Evolutionary conservation across 2,329 filamentous ascomycete species (phyloP).

Genomic region (Xylaria sp.): DNA sequence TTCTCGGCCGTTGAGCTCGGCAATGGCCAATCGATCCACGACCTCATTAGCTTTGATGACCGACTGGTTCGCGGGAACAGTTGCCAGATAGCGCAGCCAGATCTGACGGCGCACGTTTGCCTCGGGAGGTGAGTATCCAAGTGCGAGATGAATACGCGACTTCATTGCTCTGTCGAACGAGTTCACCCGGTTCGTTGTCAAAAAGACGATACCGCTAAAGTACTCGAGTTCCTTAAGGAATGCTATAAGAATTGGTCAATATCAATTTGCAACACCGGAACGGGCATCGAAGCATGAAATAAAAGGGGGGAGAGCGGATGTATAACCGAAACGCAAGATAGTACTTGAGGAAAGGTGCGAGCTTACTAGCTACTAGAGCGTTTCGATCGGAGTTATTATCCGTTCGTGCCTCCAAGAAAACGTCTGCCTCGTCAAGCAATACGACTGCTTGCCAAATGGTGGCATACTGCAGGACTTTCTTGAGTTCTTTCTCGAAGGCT

Average conservation of each 20-base stretch:
- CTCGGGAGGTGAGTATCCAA: slow-evolving; percentile 47
- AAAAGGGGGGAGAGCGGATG: background rate
- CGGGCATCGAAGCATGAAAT: background rate
- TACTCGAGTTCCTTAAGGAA: slow-evolving; percentile 56
- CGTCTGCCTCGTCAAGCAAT: slow-evolving; percentile 49
- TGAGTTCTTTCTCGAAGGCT: slow-evolving; percentile 44
- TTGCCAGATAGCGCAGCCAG: slow-evolving; percentile 41
- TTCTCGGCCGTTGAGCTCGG: slow-evolving; percentile 44
- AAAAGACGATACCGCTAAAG: slow-evolving; percentile 55
- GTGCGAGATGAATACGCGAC: slow-evolving; percentile 54
- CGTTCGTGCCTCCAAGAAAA: slow-evolving; percentile 44
- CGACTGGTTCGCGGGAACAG: slow-evolving; percentile 30
- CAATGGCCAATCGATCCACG: slow-evolving; percentile 30
- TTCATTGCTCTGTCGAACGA: slow-evolving; percentile 57
- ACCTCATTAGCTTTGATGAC: slow-evolving; percentile 34
- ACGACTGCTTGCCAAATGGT: slow-evolving; percentile 48
- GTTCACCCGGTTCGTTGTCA: slow-evolving; percentile 55
- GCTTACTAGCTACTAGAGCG: slow-evolving; percentile 43
- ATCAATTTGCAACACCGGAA: background rate
- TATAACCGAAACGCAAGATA: background rate
- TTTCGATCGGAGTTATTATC: slow-evolving; percentile 41
- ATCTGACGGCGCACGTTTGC: slow-evolving; percentile 42
- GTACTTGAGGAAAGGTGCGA: background rate
- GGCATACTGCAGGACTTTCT: slow-evolving; percentile 44
- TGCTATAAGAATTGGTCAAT: slow-evolving; percentile 38